Evolutionary conservation across 257 asterid genomes (phyloP).

Genomic region (Przewalskia tangutica): DNA sequence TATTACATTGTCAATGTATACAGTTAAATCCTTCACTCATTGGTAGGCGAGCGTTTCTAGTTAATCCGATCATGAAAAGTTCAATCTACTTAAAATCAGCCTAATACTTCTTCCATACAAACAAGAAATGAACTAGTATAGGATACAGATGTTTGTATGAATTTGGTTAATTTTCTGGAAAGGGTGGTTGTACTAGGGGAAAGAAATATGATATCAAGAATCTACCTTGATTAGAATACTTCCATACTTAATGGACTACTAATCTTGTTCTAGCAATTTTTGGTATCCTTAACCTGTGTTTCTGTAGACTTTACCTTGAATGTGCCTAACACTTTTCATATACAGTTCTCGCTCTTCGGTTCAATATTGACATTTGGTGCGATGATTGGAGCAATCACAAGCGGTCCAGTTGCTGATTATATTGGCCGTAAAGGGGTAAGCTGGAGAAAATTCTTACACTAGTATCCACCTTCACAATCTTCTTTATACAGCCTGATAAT

Average conservation of each 20-base stretch:
- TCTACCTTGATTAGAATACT: not conserved
- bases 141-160: not conserved
- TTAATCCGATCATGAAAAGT: not conserved
- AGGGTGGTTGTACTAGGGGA: not conserved
- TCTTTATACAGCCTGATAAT: not conserved
- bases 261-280: not conserved
- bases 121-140: not conserved
- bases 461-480: not conserved
- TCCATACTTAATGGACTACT: not conserved
- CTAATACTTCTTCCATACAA: not conserved
- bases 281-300: not conserved
- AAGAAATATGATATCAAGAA: not conserved
- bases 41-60: not conserved
- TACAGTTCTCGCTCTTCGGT: constrained; percentile 91
- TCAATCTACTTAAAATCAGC: not conserved
- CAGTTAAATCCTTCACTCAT: not conserved
- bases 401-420: constrained; percentile 76
- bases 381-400: constrained; percentile 91
- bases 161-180: not conserved
- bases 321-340: not conserved
- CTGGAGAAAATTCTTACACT: not conserved
- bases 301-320: not conserved
- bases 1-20: not conserved
- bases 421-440: constrained; percentile 90
- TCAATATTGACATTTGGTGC: constrained; percentile 89